A percentile compares a stretch with the other conserved stretches of the same genome.
phyloP scores from a whole-genome alignment of 2,329 filamentous ascomycete genomes.

The Fusarium nelsonii region DNA sequence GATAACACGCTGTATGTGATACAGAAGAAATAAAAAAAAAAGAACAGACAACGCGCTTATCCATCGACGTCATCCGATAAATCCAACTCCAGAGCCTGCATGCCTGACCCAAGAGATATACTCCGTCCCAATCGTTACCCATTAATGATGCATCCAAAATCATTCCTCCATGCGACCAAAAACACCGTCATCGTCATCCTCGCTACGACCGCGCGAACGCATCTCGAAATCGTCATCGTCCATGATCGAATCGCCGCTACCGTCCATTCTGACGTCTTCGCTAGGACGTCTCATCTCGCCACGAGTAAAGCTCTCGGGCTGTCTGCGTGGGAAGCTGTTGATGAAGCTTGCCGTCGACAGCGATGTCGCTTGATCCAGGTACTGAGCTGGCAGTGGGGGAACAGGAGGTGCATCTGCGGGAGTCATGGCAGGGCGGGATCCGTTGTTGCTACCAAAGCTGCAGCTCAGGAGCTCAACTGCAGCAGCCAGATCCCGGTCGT shows the following conservation, averaged over 20 bases:
- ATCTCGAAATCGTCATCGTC: conserved; percentile 76
- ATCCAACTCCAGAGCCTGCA: conserved; percentile 52
- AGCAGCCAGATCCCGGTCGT: conserved; percentile 88
- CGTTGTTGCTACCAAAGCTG: conserved; percentile 83
- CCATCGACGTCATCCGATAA: conserved; percentile 52
- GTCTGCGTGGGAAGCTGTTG: conserved; percentile 70
- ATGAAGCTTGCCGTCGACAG: conserved; percentile 72
- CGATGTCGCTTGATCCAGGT: conserved; percentile 71
- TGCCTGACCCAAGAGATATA: conserved; percentile 49
- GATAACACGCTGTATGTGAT: conserved; percentile 57
- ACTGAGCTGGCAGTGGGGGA: conserved; percentile 85
- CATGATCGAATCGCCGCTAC: conserved; percentile 71
- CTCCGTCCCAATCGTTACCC: conserved; percentile 44
- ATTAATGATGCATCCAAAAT: conserved; percentile 48
- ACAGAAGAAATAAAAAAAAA: conserved; percentile 66
- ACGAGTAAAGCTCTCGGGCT: conserved; percentile 75
- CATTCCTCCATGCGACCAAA: conserved; percentile 97
- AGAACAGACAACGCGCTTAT: conserved; percentile 53
- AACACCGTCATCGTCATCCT: conserved; percentile 94
- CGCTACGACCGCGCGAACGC: conserved; percentile 73
- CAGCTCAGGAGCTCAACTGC: conserved; percentile 91
- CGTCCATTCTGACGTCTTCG: conserved; percentile 76
- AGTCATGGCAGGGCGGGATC: conserved; percentile 73
- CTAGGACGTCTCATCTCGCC: conserved; percentile 64
- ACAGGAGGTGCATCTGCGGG: conserved; percentile 85